Evolutionary conservation across 176 grass and related monocot species (phyloP).

Genomic region (Oryza glaberrima): DNA sequence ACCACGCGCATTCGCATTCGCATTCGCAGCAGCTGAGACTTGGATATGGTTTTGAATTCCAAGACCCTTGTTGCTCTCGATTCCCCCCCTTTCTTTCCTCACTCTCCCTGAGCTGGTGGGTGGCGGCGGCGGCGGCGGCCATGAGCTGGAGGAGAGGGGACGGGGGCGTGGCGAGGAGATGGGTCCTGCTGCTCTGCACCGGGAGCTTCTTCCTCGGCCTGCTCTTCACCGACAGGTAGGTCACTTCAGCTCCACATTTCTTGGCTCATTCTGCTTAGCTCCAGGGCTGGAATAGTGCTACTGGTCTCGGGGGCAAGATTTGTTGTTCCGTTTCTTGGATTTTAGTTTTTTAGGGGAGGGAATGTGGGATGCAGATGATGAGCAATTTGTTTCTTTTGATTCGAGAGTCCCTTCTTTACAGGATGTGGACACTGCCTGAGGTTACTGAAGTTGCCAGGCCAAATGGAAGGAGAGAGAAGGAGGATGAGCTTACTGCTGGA

Average conservation of each 20-base stretch:
- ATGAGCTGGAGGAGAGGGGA: slow-evolving; percentile 49
- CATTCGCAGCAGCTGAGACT: neutral
- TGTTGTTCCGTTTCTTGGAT: neutral
- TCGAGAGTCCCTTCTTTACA: neutral
- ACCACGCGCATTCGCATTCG: too few species aligned
- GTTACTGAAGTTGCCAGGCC: slow-evolving; percentile 50
- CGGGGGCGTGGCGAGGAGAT: slow-evolving; percentile 51
- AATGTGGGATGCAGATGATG: neutral
- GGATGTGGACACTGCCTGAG: slow-evolving; percentile 84
- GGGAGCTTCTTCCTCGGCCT: slow-evolving; percentile 88
- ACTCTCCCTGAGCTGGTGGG: neutral
- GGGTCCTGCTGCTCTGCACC: slow-evolving; percentile 82
- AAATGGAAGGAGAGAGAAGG: slow-evolving; percentile 42
- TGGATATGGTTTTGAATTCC: neutral
- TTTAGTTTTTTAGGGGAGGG: neutral
- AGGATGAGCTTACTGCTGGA: slow-evolving; percentile 28
- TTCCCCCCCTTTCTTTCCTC: too few species aligned
- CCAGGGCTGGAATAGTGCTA: too few species aligned
- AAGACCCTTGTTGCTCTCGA: neutral
- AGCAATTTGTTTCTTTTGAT: too few species aligned
- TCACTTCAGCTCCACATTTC: neutral
- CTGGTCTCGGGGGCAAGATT: neutral
- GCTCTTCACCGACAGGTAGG: slow-evolving; percentile 84
- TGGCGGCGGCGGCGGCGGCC: neutral
- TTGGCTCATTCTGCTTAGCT: neutral